Percentiles rank a stretch among this genome's conserved stretches.
phyloP scores from a whole-genome alignment of 2,329 filamentous ascomycete species.

The Calonectria pteridis region DNA sequence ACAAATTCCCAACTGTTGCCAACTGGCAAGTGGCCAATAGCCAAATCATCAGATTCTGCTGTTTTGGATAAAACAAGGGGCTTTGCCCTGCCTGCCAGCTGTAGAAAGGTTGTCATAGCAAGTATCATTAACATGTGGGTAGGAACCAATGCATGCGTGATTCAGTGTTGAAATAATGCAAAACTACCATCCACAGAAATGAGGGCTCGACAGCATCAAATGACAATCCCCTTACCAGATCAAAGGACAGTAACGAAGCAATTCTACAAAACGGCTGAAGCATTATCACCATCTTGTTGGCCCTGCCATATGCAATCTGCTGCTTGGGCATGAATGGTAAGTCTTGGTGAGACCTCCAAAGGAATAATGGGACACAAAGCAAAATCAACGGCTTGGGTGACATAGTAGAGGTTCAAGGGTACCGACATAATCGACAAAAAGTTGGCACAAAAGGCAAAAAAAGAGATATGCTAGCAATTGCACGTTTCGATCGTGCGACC shows the following conservation, averaged over 20 bases:
- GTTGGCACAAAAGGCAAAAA: conserved; percentile 22
- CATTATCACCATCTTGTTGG: not conserved
- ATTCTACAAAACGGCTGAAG: no score
- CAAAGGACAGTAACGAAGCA: not conserved
- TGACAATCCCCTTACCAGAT: not conserved
- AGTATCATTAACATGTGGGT: not conserved
- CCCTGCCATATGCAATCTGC: not conserved
- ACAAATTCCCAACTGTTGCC: not conserved
- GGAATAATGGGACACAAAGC: not conserved
- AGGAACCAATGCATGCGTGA: not conserved
- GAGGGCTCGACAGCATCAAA: not conserved
- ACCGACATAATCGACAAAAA: conserved; percentile 14
- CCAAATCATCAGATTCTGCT: not conserved
- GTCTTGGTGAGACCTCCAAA: not conserved
- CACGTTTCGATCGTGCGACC: conserved; percentile 31
- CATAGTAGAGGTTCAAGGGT: not conserved
- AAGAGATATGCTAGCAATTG: conserved; percentile 45
- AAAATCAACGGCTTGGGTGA: not conserved
- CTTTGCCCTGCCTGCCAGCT: not conserved
- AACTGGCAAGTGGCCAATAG: not conserved
- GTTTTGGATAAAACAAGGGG: not conserved
- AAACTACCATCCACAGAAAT: not conserved
- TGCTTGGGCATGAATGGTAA: not conserved
- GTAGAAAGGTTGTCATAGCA: not conserved
- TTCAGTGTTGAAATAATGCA: not conserved